Evolutionary conservation across 164 flowering plant species (phyloP), one percentile per base, ranked within the genome.

Genomic region (Kingdonia uniflora): DNA sequence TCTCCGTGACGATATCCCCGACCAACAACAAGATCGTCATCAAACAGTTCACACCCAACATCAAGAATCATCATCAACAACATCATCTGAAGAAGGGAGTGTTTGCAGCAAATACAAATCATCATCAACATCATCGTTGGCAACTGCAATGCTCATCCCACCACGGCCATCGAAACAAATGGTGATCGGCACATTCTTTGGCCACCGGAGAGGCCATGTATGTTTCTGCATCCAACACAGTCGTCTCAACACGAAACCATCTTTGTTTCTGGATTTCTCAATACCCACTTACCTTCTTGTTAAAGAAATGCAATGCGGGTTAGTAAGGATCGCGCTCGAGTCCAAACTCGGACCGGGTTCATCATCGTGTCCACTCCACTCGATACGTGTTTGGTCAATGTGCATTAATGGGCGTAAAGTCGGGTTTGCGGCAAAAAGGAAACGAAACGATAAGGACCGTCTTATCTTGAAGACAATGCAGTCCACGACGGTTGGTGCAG

Each of bases 161-260:
- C 70, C 83, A 0, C 72, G 94, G 1, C 57, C 77, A n/a, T 79
- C 96, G 12, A 76, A 67, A 41, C 51, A 90, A 10, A 82, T 81
- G 81, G 94, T 81, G 26, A 69, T 76, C 56, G 86, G 94, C n/a
- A 85, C 94, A 23, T 67, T 87, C 69, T 82, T 68, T 74, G 94
- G 94, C 22, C 75, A 56, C n/a, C 76, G 85, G 19, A 64, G 71
- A 1, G 81, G 79, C 47, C 87, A 76, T 59, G 80, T 77, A 29
- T 78, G 78, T 76, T 79, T 88, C 79, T 82, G 84, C 63, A 57
- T 90, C 63, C 97, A 90, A 49, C 69, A 73, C 50, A 68, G 78
- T 58, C 80, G 83, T 15, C 75, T 65, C 55, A 54, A 55, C 57
- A 29, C 74, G 21, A 70, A 63, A 19, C 95, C 94, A 13, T 14